Conservation (phyloP, 306 rosid species). For the Macrotyloma uniflorum region DNA sequence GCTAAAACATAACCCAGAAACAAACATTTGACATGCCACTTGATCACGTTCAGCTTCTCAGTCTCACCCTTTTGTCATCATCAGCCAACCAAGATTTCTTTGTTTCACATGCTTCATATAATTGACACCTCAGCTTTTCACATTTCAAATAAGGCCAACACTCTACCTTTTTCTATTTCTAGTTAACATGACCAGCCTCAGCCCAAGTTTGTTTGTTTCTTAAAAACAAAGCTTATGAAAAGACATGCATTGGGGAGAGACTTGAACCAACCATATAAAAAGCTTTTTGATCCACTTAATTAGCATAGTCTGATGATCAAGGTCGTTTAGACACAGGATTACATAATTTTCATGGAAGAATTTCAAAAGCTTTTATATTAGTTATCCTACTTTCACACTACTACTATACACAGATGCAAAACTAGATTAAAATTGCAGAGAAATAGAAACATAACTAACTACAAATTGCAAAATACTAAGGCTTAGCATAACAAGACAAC, state of each 20-base stretch:
- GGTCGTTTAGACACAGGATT: slow-evolving; percentile 39
- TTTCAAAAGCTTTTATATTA: slow-evolving; percentile 49
- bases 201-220: neutral
- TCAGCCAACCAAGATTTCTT: slow-evolving; percentile 36
- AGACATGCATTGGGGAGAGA: neutral
- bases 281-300: slow-evolving; percentile 18
- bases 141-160: slow-evolving; percentile 16
- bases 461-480: slow-evolving; percentile 32
- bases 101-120: slow-evolving; percentile 31
- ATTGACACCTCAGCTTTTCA: slow-evolving; percentile 4
- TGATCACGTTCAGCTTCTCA: slow-evolving; percentile 32
- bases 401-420: slow-evolving; percentile 67
- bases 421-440: slow-evolving; percentile 43
- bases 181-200: neutral
- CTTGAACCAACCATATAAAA: neutral
- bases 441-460: slow-evolving; percentile 30
- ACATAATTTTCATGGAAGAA: slow-evolving; percentile 46
- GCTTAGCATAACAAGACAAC: slow-evolving; percentile 34
- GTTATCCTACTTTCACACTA: slow-evolving; percentile 39
- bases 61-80: slow-evolving; percentile 31
- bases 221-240: neutral
- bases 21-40: slow-evolving; percentile 30
- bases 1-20: slow-evolving; percentile 35
- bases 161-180: neutral
- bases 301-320: slow-evolving; percentile 26